A percentile compares a stretch with the other conserved stretches of the same genome.
These are phyloP conservation scores for Celoporthe dispersa DNA, from an alignment of 2,329 filamentous ascomycete species.

Conservation along the genomic window DNA sequence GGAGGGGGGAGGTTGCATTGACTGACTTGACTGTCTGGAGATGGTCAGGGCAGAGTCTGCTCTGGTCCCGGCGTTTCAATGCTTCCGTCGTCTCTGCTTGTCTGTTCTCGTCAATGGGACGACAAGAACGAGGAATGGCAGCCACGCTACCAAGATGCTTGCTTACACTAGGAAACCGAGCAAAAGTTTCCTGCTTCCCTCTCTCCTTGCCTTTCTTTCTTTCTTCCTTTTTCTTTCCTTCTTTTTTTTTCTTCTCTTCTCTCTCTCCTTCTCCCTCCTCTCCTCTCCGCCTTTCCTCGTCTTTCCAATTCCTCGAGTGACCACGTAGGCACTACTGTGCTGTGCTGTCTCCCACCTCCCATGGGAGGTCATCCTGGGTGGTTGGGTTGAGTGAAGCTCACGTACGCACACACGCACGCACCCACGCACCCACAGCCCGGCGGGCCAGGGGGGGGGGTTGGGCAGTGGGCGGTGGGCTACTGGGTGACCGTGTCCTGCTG, in stretches of 20 bases:
- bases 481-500: neutral
- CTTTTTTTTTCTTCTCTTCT: neutral
- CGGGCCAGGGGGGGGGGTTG: too few relatives aligned
- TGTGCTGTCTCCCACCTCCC: neutral
- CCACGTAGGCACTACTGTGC: neutral
- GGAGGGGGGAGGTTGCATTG: neutral
- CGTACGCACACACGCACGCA: neutral
- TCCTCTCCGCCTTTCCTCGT: too few relatives aligned
- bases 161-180: neutral
- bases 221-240: neutral
- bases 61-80: slow-evolving; percentile 8
- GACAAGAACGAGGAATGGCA: slow-evolving; percentile 7
- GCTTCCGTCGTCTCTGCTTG: slow-evolving; percentile 5
- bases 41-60: neutral
- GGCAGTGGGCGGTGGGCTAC: neutral
- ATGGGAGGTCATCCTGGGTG: neutral
- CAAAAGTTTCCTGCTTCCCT: neutral
- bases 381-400: neutral
- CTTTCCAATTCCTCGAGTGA: neutral
- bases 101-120: neutral
- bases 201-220: neutral
- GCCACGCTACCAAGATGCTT: neutral
- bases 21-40: neutral
- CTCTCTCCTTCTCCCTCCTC: too few relatives aligned
- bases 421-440: neutral